These are phyloP conservation scores for Gyrodon lividus DNA, from an alignment of 768 basidiomycete species.

Conservation along the genomic window DNA sequence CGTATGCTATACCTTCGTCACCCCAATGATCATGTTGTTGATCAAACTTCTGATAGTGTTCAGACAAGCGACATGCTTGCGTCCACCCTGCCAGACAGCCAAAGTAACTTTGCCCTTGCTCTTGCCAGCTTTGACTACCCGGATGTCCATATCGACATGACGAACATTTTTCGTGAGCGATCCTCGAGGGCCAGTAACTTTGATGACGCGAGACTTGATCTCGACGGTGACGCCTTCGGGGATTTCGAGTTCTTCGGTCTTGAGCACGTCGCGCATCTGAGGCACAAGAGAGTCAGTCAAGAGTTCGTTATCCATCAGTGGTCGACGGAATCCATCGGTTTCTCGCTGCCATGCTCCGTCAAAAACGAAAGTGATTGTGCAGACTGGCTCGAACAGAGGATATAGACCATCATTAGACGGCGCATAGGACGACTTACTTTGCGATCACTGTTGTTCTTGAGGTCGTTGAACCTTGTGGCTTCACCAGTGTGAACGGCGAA, in stretches of 20 bases:
- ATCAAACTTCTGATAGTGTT: constrained; percentile 95
- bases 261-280: constrained; percentile 90
- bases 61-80: constrained; percentile 98
- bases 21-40: constrained; percentile 96
- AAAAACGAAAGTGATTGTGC: constrained; percentile 1
- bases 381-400: not conserved
- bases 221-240: constrained; percentile 81
- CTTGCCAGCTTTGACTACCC: constrained; percentile 71
- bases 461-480: constrained; percentile 18
- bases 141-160: constrained; percentile 93
- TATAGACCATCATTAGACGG: not conserved
- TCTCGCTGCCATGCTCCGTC: not conserved
- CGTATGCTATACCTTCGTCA: constrained; percentile 70
- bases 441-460: constrained; percentile 25
- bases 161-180: constrained; percentile 89
- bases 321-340: constrained; percentile 40
- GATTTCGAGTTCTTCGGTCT: constrained; percentile 90
- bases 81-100: constrained; percentile 96
- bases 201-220: constrained; percentile 90
- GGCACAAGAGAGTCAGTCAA: constrained; percentile 23
- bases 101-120: constrained; percentile 73
- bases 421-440: constrained; percentile 26
- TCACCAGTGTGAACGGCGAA: constrained; percentile 4
- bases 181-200: constrained; percentile 90
- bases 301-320: constrained; percentile 30